Evolutionary conservation across 75 land plant species (phyloP), one percentile per base, ranked within the genome.

Genomic region (Pinus taeda): DNA sequence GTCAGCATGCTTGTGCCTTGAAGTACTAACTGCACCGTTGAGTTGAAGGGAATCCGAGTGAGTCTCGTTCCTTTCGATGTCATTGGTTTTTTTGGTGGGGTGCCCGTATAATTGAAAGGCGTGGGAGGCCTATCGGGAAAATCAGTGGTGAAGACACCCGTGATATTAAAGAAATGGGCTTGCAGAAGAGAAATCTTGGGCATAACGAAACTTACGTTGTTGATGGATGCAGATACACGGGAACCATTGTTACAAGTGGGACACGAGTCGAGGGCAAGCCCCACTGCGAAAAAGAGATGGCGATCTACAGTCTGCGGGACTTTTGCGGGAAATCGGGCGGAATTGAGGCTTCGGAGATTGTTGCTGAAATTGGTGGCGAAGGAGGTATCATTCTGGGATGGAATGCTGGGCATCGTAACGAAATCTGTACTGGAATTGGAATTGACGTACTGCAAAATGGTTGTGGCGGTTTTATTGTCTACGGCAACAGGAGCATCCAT

Each of bases 291-390:
- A 62, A 58, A 42, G 57, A 83, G 76, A 58, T 70, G 15, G 18
- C 79, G 82, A 29, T 83, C 79, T 73, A 56, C 18, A n/a, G 57
- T 73, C 60, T 77, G 82, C 24, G 93, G 93, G 33, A 89, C 91
- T 20, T 81, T 76, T 3, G 87, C 85, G 8, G 91, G 89, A 72
- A 79, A 88, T 49, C 85, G 76, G 0, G 81, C 73, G 53, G 73
- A 87, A 21, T 84, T 87, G 13, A 87, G 55, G 83, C 92, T 87
- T 1, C 81, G 75, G 30, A 86, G 74, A n/a, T 77, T 84, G 39
- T 30, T 60, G 17, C 79, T 77, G 78, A 79, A 85, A 33, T 82
- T 78, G n/a, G 77, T 60, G 12, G 80, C 85, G 21, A 81, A 82
- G 33, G 83, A 13, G 7, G 91, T 85, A 77, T 89, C 84, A 63